Evolutionary conservation across 352 stramenopile species (phyloP), one percentile per base, ranked within the genome.

Genomic region (Globisporangium radiosum): DNA sequence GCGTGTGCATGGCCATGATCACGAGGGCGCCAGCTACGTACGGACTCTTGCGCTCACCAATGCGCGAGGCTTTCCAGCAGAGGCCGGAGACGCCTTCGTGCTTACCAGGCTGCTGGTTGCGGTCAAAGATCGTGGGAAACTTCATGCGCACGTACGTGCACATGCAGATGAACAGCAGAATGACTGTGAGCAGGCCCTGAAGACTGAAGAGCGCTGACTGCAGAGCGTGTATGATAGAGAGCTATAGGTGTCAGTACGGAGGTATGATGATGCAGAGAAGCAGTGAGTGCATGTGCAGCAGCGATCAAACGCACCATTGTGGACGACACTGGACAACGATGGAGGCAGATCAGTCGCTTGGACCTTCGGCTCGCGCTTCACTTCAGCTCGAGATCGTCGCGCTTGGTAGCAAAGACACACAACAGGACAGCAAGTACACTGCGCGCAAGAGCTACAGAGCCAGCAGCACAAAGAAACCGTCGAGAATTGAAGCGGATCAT

Each of bases 151-250:
- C 81, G 81, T 97, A 99, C 10, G 95, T 97, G 73, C 92, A 98
- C 42, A 92, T 98, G 77, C 95, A 99, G 76, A 99, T 98, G 69
- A 99, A 90, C 49, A 99, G 85, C 56, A 99, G 68, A 48, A 99
- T 77, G 44, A 99, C 92, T 15, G 95, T 98, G 47, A 99, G 85
- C 50, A 99, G 76, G 39, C 93, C 97, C 52, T 96, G 91, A 65
- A 99, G 97, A 61, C 97, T 96, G 69, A 99, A 99, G 42, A 99
- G 92, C 19, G 96, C 97, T 42, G 93, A 97, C 95, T 97, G 52
- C 65, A 59, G 65, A 9, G 15, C 3, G 9, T 49, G 14, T 9
- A 25, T 17, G 45, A 44, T 44, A 13, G 40, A 44, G 40, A 44
- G 40, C 11, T 1, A 44, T 7, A 44, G 7, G 40, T 44, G 40